These are phyloP conservation scores for Volvox carteri DNA, from an alignment of 163 green algal species.

Conservation along the genomic window DNA sequence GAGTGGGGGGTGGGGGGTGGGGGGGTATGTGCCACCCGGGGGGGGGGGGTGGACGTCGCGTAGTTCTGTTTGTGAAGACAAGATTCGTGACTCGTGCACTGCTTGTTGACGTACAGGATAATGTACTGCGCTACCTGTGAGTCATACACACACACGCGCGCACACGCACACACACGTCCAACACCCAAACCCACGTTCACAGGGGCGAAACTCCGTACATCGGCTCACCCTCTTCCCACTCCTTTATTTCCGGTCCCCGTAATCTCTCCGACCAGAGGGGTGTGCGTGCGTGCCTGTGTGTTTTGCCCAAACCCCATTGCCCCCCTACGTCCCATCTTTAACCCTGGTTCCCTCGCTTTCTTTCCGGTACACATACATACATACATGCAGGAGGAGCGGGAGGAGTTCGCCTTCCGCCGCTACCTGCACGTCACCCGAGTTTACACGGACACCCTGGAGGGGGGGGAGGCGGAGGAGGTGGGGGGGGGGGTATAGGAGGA, in stretches of 20 bases:
- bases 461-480: background rate
- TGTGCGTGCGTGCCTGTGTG: too few species aligned
- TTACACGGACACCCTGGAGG: constrained; percentile 75
- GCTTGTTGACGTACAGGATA: background rate
- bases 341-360: background rate
- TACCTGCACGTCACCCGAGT: constrained; percentile 85
- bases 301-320: background rate
- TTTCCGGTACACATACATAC: background rate
- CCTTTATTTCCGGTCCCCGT: background rate
- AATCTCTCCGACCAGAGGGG: too few species aligned
- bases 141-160: background rate
- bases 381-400: constrained; percentile 66
- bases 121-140: too few species aligned
- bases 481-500: background rate
- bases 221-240: too few species aligned
- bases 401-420: constrained; percentile 80
- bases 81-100: background rate
- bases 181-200: too few species aligned
- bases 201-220: background rate
- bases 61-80: background rate
- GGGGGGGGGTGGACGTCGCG: too few species aligned
- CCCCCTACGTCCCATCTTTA: background rate
- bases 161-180: background rate
- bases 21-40: too few species aligned
- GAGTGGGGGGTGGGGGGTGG: too few species aligned